Evolutionary conservation across 257 asterid species (phyloP), one percentile per base, ranked within the genome.

Genomic region (Paraleonurus japonicus): DNA sequence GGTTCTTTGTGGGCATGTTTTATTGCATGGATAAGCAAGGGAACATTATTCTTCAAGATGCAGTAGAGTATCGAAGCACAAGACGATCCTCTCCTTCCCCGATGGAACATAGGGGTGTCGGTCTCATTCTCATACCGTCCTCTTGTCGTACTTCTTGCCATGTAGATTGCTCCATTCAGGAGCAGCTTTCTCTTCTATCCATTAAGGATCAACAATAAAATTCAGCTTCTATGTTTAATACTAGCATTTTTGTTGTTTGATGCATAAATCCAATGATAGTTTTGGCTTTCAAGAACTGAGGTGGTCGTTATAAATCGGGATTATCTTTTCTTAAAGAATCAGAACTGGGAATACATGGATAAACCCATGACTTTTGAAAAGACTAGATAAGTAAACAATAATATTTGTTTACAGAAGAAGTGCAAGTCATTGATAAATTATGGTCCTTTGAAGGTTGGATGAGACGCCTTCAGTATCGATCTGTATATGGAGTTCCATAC

Each of bases 11-110:
- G 4, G 96, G 98, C 50, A 24, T 80, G 1, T 94, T 94, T 78
- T 91, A 94, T 37, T 94, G 97, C 83, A 71, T 88, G 41, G 98
- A 94, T 80, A 91, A 91, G 78, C 96, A 90, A 76, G 98, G 96
- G 39, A 94, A 94, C 83, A 89, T 94, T 65, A 89, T 91, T 61
- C 96, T 94, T 71, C 96, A 91, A 75, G 98, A 94, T 67, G 92
- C 97, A 5, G 83, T 94, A 13, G 96, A 89, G 86, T 89, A 89
- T 78, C 96, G 96, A 9, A 87, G 95, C 89, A 91, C 94, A 23
- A 75, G 95, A 67, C 80, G 87, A 5, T 48, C 83, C 47, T 76
- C 95, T 61, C 95, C 97, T 28, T 87, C 96, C 5, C 95, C 95
- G 2, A 86, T 86, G 95, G 98, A 94, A 70, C 96, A 91, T 9